Conservation (phyloP, 164 flowering plant species). For the Aristolochia fimbriata region DNA sequence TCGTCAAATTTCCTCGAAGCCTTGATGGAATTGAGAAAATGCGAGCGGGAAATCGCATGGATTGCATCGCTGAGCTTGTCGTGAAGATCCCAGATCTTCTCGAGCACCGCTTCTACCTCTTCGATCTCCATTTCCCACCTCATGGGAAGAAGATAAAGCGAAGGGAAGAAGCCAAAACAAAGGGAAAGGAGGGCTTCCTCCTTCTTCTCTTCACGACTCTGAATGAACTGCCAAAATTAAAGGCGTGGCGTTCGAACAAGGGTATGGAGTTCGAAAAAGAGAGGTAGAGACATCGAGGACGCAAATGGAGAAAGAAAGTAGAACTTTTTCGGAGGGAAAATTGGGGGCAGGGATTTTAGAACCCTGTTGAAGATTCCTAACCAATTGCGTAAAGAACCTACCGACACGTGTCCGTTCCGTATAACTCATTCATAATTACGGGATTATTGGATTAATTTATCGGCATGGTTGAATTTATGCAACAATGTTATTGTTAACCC, state of each 20-base stretch:
- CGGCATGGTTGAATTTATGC: no score
- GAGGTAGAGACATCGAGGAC: neutral
- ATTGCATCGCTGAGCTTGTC: conserved; percentile 96
- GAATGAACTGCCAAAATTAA: no score
- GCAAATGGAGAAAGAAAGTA: neutral
- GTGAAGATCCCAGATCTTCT: conserved; percentile 89
- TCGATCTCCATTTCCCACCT: conserved; percentile 73
- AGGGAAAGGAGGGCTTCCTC: neutral
- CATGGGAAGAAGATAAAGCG: conserved; percentile 8
- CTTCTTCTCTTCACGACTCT: no score
- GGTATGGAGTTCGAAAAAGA: neutral
- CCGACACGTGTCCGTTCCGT: no score
- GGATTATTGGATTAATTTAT: no score
- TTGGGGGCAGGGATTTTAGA: neutral
- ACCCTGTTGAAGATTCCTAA: no score
- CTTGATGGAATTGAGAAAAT: conserved; percentile 62
- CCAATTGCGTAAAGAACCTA: no score
- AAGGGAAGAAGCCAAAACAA: neutral
- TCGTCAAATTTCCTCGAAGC: conserved; percentile 12
- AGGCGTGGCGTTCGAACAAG: no score
- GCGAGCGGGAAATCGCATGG: conserved; percentile 62
- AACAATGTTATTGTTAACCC: no score
- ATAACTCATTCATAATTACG: no score
- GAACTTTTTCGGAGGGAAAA: neutral
- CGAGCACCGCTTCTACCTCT: conserved; percentile 76